Base-by-base conservation (phyloP, 2,329 filamentous ascomycete genomes). In the Sporothrix dimorphospora region DNA sequence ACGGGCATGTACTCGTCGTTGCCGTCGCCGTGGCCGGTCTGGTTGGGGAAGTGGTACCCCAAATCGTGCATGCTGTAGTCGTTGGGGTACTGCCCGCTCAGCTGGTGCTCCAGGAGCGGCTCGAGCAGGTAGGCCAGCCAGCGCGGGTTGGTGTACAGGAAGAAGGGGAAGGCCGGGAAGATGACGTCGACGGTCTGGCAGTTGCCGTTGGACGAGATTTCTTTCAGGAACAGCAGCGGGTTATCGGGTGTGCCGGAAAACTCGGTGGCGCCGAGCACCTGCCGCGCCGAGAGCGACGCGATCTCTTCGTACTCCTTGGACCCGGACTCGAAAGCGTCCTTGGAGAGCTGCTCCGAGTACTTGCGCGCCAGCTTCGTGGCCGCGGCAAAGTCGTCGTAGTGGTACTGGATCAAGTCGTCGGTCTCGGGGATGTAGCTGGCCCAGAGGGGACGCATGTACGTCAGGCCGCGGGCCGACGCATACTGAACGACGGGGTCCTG, bases 151-250 rank as follows among this genome's bases (percentile, higher is more conserved):
- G 92, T 94, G 78, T 94, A 95, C 16, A 94, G 81, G 82, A 94
- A 94, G 84, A 94, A 94, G 0, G 93, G 92, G 80, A 93, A 94
- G 0, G 92, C 87, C 0, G 93, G 93, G 82, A 93, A 95, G 75
- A 96, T 94, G 67, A 96, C 92, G 81, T 94, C 92, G 21, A 95
- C 91, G 0, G 92, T 95, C 79, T 96, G 92, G 79, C 89, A 89
- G 77, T 96, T 94, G 5, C 93, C 93, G 77, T 94, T 91, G 7
- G 91, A 94, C 4, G 91, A 93, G 71, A 96, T 95, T 79, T 95
- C 93, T 78, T 96, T 95, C 74, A 94, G 82, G 81, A 95, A 95
- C 30, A 95, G 80, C 55, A 94, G 85, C 0, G 91, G 91, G 74
- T 88, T 85, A 2, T 92, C 87, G 2, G 90, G 87, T 40, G 92